phyloP scores from a whole-genome alignment of 345 rosid genomes.

The Balakata baccata region DNA sequence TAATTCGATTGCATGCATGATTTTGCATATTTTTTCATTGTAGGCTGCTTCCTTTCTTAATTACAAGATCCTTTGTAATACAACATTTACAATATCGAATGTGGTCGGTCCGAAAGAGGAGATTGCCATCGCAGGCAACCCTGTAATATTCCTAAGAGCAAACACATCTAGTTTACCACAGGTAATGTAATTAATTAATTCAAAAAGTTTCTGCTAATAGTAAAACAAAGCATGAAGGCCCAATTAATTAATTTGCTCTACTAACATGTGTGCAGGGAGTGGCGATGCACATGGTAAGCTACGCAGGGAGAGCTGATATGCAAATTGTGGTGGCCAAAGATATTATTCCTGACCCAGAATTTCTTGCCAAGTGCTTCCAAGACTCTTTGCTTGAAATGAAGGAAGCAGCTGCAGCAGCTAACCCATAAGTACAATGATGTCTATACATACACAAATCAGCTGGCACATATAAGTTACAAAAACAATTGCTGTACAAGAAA shows the following conservation, averaged over 20 bases:
- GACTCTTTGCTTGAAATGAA: constrained; percentile 57
- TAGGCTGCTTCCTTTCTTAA: constrained; percentile 46
- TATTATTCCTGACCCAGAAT: constrained; percentile 59
- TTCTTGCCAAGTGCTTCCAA: constrained; percentile 56
- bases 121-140: constrained; percentile 43
- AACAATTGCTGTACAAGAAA: background rate
- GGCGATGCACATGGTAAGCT: constrained; percentile 70
- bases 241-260: too few species aligned
- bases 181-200: constrained; percentile 27
- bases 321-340: constrained; percentile 63
- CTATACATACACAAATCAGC: too few species aligned
- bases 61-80: constrained; percentile 47
- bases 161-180: constrained; percentile 44
- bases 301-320: constrained; percentile 55
- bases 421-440: background rate
- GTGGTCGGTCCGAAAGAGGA: constrained; percentile 52
- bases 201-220: too few species aligned
- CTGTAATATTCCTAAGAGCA: constrained; percentile 39
- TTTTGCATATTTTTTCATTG: background rate
- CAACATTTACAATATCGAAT: constrained; percentile 54
- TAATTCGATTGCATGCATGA: too few species aligned
- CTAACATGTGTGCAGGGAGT: constrained; percentile 37
- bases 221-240: too few species aligned
- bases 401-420: constrained; percentile 31
- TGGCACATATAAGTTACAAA: too few species aligned